phyloP scores from a whole-genome alignment of 805 yeast species.

The Kuraishia hungarica region DNA sequence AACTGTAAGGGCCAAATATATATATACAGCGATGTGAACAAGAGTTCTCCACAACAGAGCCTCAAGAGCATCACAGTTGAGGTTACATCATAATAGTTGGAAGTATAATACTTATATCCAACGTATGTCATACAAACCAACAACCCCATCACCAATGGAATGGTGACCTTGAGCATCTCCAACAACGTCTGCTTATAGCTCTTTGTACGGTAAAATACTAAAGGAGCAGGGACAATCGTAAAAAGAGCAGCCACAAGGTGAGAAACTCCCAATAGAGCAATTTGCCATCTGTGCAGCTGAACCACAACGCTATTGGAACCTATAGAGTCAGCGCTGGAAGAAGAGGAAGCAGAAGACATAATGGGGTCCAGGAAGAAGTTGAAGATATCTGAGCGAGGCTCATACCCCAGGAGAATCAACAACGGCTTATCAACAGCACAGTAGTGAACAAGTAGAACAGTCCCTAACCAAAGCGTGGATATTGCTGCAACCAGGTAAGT shows the following conservation, averaged over 20 bases:
- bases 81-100: neutral
- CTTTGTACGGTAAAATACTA: neutral
- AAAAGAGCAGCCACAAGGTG: conserved; percentile 1
- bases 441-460: neutral
- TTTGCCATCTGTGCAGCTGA: neutral
- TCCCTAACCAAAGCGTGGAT: neutral
- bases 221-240: neutral
- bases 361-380: neutral
- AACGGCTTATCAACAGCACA: conserved; percentile 1
- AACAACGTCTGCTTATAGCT: neutral
- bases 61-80: neutral
- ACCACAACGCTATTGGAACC: neutral
- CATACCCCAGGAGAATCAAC: conserved; percentile 4
- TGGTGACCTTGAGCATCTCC: neutral
- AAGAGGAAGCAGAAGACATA: neutral
- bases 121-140: neutral
- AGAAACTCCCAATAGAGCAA: neutral
- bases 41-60: neutral
- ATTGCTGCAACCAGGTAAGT: neutral
- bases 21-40: neutral
- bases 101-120: neutral
- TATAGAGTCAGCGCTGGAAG: neutral
- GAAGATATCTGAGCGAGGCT: neutral
- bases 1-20: conserved; percentile 5
- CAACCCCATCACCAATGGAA: neutral